Percentiles rank a stretch among this genome's conserved stretches.
Conservation (phyloP, 2,329 filamentous ascomycete species). For the Ophiostoma montium region DNA sequence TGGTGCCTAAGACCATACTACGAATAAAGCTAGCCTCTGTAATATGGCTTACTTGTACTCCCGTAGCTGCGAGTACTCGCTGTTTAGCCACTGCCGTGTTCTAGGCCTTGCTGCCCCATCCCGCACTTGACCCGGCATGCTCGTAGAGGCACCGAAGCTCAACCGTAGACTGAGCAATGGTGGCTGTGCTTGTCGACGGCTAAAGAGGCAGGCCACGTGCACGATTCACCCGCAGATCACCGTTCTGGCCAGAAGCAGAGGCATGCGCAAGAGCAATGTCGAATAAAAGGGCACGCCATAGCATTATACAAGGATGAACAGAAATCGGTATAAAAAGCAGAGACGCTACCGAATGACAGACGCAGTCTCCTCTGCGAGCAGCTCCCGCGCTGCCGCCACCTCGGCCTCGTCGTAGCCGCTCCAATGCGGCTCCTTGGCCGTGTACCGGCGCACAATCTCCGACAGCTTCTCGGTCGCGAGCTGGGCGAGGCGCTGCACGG, state of each 20-base stretch:
- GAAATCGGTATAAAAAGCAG: too few relatives aligned
- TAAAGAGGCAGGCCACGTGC: too few relatives aligned
- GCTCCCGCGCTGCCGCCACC: constrained; percentile 53
- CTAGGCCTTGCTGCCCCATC: background rate
- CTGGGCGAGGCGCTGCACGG: constrained; percentile 55
- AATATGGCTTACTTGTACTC: too few relatives aligned
- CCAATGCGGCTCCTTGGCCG: constrained; percentile 50
- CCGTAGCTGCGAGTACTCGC: too few relatives aligned
- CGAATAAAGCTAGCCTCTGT: too few relatives aligned
- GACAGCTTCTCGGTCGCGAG: constrained; percentile 59
- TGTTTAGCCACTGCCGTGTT: too few relatives aligned
- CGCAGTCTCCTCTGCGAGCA: constrained; percentile 42
- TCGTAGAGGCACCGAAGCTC: constrained; percentile 16
- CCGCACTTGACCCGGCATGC: too few relatives aligned
- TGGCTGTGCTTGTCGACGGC: background rate
- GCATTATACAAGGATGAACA: too few relatives aligned
- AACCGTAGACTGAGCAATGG: constrained; percentile 2
- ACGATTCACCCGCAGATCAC: background rate
- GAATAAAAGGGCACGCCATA: too few relatives aligned
- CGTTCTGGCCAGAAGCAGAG: too few relatives aligned
- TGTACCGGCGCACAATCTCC: constrained; percentile 57
- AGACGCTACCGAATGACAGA: constrained; percentile 28
- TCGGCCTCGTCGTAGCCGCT: constrained; percentile 59
- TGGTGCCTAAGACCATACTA: too few relatives aligned
- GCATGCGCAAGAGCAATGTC: too few relatives aligned